Evolutionary conservation across 257 asterid species (phyloP), one percentile per base, ranked within the genome.

Genomic region (Solanum tarapatanum): DNA sequence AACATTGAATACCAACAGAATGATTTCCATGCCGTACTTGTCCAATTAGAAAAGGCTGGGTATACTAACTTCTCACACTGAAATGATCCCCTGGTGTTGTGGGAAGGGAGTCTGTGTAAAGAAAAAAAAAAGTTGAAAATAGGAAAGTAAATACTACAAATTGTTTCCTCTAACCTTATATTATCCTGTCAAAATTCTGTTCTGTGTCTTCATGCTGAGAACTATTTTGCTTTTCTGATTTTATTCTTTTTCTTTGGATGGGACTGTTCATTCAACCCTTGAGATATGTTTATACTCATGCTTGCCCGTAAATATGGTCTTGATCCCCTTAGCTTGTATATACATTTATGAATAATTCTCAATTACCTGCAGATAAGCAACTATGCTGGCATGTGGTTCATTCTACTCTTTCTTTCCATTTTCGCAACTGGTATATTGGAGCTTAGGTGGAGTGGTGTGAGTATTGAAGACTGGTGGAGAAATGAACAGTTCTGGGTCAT

Each of bases 401-500:
- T 96, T 85, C 96, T 94, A 58, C 97, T 95, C 89, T 95, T 96
- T 74, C 88, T 90, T 43, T 96, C 99, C 73, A 96, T 96, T 89
- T 92, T 94, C 2, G 91, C 97, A 24, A 95, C 98, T 0, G 98
- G 98, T 68, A 93, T 96, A 30, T 95, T 96, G 43, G 98, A 96
- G 88, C 92, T 95, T 91, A 90, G 97, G 92, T 96, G 99, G 99
- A 90, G 98, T 48, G 98, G 99, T 35, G 98, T 95, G 30, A 91
- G 93, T 11, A 88, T 96, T 0, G 98, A 95, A 88, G 99, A 95
- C 82, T 96, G 98, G 99, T 96, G 98, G 99, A 94, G 98, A 86
- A 96, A 96, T 76, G 99, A 96, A 87, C 99, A 96, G 86, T 96
- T 96, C 80, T 96, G 99, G 99, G 98, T 96, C 89, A 96, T 95